Percentiles rank a stretch among this genome's conserved stretches.
Conservation (phyloP, 371 early-diverging fungal species). For the Mortierella sp. region DNA sequence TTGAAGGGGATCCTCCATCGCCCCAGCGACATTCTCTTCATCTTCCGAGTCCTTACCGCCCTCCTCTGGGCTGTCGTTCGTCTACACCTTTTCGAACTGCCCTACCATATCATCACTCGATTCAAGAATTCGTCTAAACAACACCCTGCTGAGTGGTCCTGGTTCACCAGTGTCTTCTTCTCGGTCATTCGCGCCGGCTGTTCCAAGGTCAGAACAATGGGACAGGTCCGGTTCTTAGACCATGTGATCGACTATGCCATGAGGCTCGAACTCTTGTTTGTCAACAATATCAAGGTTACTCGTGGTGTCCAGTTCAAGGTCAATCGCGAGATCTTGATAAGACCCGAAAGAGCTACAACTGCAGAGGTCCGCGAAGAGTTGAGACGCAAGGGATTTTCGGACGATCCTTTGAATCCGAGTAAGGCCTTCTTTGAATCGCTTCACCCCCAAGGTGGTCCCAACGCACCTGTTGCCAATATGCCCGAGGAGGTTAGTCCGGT, state of each 20-base stretch:
- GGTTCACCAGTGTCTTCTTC: slow-evolving; percentile 27
- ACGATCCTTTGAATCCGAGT: slow-evolving; percentile 39
- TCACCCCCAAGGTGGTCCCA: slow-evolving; percentile 20
- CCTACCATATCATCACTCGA: slow-evolving; percentile 29
- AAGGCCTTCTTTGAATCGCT: slow-evolving; percentile 30
- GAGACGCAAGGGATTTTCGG: slow-evolving; percentile 13
- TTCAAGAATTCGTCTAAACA: slow-evolving; percentile 38
- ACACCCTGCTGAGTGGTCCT: slow-evolving; percentile 33
- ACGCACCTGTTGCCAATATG: slow-evolving; percentile 31
- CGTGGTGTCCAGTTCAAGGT: slow-evolving; percentile 27
- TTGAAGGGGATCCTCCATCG: slow-evolving; percentile 33
- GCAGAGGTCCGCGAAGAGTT: slow-evolving; percentile 18
- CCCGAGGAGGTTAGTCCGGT: slow-evolving; percentile 42
- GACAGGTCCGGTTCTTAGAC: slow-evolving; percentile 21
- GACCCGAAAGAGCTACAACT: slow-evolving; percentile 31
- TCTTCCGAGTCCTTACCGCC: slow-evolving; percentile 16
- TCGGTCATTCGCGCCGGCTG: slow-evolving; percentile 18
- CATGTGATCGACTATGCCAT: neutral
- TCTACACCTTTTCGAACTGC: slow-evolving; percentile 46
- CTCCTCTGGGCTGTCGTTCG: slow-evolving; percentile 35
- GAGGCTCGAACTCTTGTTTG: slow-evolving; percentile 6
- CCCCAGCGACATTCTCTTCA: slow-evolving; percentile 27
- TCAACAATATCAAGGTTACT: slow-evolving; percentile 23
- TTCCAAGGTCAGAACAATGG: slow-evolving; percentile 12
- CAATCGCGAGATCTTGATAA: slow-evolving; percentile 21